These are phyloP conservation scores for Backusella morwellensis DNA, from an alignment of 192 early-diverging fungal species.

Conservation along the genomic window DNA sequence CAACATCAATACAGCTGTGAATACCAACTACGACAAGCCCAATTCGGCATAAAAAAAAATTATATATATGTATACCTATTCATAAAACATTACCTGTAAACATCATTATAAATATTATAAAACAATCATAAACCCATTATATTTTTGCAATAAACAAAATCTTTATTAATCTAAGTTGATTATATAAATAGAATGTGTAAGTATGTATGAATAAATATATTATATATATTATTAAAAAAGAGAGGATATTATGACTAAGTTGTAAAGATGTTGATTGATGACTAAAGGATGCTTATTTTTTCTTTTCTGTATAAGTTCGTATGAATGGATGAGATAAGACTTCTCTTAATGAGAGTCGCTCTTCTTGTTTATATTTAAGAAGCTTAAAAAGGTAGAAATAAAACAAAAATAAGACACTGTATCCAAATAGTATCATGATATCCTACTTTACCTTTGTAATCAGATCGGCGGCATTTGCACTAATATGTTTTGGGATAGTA, in stretches of 20 bases:
- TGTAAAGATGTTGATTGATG: not conserved
- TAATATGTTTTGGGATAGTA: constrained; percentile 76
- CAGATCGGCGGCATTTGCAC: constrained; percentile 78
- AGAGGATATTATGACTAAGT: not conserved
- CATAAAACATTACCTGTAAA: not conserved
- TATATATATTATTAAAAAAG: not conserved
- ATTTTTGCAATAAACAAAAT: not conserved
- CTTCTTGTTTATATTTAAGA: constrained; percentile 64
- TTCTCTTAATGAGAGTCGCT: constrained; percentile 68
- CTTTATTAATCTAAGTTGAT: not conserved
- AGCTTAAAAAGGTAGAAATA: constrained; percentile 47
- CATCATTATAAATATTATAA: not conserved
- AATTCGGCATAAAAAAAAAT: not conserved
- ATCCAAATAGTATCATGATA: not conserved
- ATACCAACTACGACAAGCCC: not conserved
- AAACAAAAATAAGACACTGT: not conserved
- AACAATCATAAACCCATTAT: not conserved
- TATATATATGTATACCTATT: not conserved
- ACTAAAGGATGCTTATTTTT: not conserved
- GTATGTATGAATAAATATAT: not conserved
- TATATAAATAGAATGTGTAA: not conserved
- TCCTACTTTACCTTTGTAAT: constrained; percentile 63
- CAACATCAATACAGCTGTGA: not conserved
- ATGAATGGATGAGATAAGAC: constrained; percentile 80
- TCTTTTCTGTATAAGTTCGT: not conserved